These are phyloP conservation scores for Zygosaccharomyces bailii DNA, from an alignment of 805 yeast genomes.

Conservation along the genomic window DNA sequence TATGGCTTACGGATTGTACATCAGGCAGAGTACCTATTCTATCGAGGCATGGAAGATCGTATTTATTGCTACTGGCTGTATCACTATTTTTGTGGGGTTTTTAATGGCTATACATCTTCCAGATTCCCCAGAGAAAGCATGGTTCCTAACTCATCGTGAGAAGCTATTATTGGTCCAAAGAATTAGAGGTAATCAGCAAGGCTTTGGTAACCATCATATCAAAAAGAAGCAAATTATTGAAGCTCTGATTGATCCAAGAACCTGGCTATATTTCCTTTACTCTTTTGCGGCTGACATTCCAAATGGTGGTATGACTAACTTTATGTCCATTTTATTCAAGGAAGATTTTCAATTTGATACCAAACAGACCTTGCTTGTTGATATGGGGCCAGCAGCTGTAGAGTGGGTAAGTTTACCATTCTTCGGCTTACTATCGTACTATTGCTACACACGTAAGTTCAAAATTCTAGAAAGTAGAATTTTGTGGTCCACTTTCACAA, in stretches of 20 bases:
- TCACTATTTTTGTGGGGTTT: constrained; percentile 49
- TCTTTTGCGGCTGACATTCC: constrained; percentile 41
- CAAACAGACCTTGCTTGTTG: constrained; percentile 39
- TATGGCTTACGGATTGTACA: constrained; percentile 49
- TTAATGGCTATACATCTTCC: constrained; percentile 47
- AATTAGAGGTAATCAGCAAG: constrained; percentile 49
- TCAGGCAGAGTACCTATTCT: constrained; percentile 36
- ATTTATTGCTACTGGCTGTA: constrained; percentile 53
- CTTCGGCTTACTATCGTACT: constrained; percentile 18
- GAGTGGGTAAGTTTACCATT: constrained; percentile 31
- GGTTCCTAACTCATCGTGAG: constrained; percentile 45
- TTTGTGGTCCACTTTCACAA: constrained; percentile 30
- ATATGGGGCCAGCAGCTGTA: constrained; percentile 43
- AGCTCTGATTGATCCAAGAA: constrained; percentile 44
- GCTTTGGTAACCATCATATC: constrained; percentile 50
- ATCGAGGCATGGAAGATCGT: constrained; percentile 54
- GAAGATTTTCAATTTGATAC: constrained; percentile 40
- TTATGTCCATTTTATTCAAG: constrained; percentile 41
- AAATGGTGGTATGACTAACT: constrained; percentile 50
- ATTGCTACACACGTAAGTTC: constrained; percentile 8
- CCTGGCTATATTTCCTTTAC: constrained; percentile 43
- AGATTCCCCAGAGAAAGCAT: constrained; percentile 46
- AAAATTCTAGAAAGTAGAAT: constrained; percentile 18
- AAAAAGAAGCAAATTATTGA: constrained; percentile 50
- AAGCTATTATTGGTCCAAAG: constrained; percentile 44